Base-by-base conservation (phyloP, 257 asterid species). In the Lithospermum erythrorhizon region DNA sequence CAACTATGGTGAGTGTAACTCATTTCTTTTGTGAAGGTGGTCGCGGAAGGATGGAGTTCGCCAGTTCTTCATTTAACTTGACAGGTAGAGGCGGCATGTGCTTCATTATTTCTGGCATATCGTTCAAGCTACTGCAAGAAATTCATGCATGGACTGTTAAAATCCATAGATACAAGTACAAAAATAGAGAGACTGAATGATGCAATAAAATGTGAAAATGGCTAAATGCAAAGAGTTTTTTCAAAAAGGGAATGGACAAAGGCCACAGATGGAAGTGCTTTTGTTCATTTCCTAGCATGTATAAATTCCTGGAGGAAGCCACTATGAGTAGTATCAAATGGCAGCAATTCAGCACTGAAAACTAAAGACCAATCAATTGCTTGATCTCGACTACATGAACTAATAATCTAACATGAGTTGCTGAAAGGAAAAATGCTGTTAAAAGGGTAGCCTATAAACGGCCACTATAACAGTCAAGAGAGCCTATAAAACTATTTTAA, bases 1-100 rank as follows among this genome's bases (percentile, higher is more conserved):
- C 24, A 15, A 18, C 29, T 41, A 21, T 24, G 51, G 64, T 17
- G 63, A 47, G 64, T 2, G 27, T 67, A 60, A 37, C 67, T 78
- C 80, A 73, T 61, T 73, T 76, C 37, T 81, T 78, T 21, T 75
- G 72, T 64, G 76, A 59, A 54, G 75, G 14, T 13, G 72, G 23
- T 35, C 59, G 69, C 13, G 80, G 86, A 62, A 85, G 93, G 73
- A 87, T 73, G 48, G 78, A 48, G 73, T 72, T 76, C 57, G 83
- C 87, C 16, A 85, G 90, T 47, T 85, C 89, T 57, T 83, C 86
- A 11, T 85, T 85, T 74, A 85, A 75, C 84, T 72, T 81, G 53
- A 84, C 84, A 22, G 96, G 96, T 27, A 87, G 81, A 7, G 94
- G 89, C 6, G 96, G 95, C 96, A 81, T 83, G 75, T 76, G 87